Conservation (phyloP, 257 asterid species). For the Ophiorrhiza pumila region DNA sequence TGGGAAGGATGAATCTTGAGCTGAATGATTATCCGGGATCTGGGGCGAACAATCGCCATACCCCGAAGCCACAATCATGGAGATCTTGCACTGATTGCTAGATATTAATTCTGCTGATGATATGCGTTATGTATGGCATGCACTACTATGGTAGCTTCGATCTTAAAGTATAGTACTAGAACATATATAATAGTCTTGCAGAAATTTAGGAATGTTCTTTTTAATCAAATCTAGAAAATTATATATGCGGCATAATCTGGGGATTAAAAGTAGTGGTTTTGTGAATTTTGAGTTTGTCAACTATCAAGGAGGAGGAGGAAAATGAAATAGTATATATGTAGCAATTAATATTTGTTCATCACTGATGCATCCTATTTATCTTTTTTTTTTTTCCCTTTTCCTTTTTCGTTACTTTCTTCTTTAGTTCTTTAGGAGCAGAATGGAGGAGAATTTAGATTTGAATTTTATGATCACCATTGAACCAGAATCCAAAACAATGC, state of each 20-base stretch:
- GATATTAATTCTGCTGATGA: background rate
- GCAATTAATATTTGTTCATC: no score
- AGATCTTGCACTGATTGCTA: constrained; percentile 42
- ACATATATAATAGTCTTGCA: background rate
- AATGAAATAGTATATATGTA: no score
- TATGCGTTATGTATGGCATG: background rate
- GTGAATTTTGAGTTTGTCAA: background rate
- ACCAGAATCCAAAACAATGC: no score
- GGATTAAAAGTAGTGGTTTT: no score
- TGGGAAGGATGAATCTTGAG: constrained; percentile 41
- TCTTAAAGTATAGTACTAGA: background rate
- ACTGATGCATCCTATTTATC: background rate
- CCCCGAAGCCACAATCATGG: constrained; percentile 47
- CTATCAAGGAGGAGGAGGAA: background rate
- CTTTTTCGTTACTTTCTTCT: no score
- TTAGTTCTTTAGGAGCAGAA: background rate
- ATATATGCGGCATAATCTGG: background rate
- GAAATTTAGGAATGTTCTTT: background rate
- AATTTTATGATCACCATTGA: no score
- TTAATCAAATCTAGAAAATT: background rate
- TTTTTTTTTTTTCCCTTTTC: no score
- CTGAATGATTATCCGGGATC: constrained; percentile 68
- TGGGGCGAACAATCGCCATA: constrained; percentile 70
- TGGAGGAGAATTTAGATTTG: background rate
- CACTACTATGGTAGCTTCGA: background rate